phyloP scores from a whole-genome alignment of 2,329 filamentous ascomycete genomes.

The Aspergillus novoparasiticus region DNA sequence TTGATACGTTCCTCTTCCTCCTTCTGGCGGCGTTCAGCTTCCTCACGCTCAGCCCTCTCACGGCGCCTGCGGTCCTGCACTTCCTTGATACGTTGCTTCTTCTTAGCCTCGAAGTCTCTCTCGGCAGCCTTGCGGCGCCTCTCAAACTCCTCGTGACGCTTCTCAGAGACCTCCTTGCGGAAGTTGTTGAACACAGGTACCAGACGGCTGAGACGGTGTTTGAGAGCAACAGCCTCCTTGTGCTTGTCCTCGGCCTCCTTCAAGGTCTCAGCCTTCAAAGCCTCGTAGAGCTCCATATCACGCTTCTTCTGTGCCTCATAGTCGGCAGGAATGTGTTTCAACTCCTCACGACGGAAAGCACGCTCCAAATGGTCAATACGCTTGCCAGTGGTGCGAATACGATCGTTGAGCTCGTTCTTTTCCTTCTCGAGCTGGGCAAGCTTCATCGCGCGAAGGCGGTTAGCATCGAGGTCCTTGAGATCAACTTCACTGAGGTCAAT shows the following conservation, averaged over 20 bases:
- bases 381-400: constrained; percentile 88
- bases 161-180: constrained; percentile 77
- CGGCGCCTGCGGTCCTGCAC: constrained; percentile 78
- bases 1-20: constrained; percentile 85
- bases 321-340: constrained; percentile 85
- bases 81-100: constrained; percentile 84
- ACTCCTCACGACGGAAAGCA: constrained; percentile 92
- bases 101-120: constrained; percentile 89
- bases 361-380: constrained; percentile 96
- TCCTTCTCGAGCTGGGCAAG: constrained; percentile 94
- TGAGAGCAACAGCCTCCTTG: constrained; percentile 87
- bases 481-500: constrained; percentile 74
- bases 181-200: constrained; percentile 84
- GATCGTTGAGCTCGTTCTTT: constrained; percentile 94
- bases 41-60: constrained; percentile 82
- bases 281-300: constrained; percentile 80
- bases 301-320: constrained; percentile 79
- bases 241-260: constrained; percentile 84
- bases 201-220: constrained; percentile 85
- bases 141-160: constrained; percentile 93
- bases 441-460: constrained; percentile 90
- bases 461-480: constrained; percentile 83
- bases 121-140: constrained; percentile 89
- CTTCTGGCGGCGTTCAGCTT: constrained; percentile 72
- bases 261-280: constrained; percentile 74